A percentile compares a stretch with the other conserved stretches of the same genome.
These are phyloP conservation scores for Trichosporon sp. DNA, from an alignment of 1,284 basidiomycete genomes.

Conservation along the genomic window DNA sequence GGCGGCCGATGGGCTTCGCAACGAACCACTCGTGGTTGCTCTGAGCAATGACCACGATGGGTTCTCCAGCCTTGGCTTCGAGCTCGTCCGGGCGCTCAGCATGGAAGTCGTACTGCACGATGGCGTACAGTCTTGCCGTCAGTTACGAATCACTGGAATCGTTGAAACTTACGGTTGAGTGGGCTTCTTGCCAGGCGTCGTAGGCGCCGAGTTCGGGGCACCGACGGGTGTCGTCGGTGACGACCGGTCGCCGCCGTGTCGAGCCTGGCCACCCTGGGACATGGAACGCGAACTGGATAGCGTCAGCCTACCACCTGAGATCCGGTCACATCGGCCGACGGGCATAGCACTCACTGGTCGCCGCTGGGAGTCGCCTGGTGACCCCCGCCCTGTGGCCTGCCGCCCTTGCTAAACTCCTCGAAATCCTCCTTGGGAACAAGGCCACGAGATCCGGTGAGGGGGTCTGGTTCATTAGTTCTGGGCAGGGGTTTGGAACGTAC, in stretches of 20 bases:
- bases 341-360: conserved; percentile 3
- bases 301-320: background rate
- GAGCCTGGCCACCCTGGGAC: conserved; percentile 13
- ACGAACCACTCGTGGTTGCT: conserved; percentile 62
- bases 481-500: conserved; percentile 42
- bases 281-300: conserved; percentile 21
- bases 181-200: conserved; percentile 31
- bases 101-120: conserved; percentile 91
- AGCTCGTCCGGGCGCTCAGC: conserved; percentile 96
- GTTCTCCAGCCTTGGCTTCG: conserved; percentile 89
- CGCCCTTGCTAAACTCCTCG: conserved; percentile 82
- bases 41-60: conserved; percentile 70
- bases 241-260: background rate
- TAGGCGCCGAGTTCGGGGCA: conserved; percentile 21
- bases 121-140: conserved; percentile 67
- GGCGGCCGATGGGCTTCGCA: conserved; percentile 85
- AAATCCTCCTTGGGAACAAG: conserved; percentile 83
- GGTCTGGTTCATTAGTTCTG: conserved; percentile 60
- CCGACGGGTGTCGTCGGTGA: conserved; percentile 21
- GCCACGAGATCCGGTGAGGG: conserved; percentile 85
- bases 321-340: background rate
- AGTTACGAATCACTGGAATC: background rate
- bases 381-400: conserved; percentile 28
- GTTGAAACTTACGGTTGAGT: conserved; percentile 36
- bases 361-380: background rate